A percentile compares a stretch with the other conserved stretches of the same genome.
Conservation (phyloP, 805 yeast genomes). For the Nakazawaea ambrosiae region DNA sequence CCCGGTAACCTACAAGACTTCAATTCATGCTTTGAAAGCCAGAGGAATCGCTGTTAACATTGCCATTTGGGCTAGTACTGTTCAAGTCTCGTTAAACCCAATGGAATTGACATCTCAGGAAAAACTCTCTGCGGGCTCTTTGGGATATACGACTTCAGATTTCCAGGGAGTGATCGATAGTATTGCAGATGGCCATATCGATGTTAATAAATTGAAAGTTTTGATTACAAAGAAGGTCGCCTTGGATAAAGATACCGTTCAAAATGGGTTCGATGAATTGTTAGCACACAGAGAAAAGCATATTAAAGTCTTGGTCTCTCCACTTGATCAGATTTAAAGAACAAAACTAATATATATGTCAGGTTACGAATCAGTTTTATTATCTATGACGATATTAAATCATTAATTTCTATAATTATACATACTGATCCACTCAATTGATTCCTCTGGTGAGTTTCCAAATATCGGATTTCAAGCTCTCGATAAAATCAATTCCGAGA, state of each 20-base stretch:
- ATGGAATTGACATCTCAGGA: constrained; percentile 52
- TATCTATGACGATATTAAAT: too few relatives aligned
- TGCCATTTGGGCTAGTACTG: constrained; percentile 53
- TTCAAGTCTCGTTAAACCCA: constrained; percentile 41
- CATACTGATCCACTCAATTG: too few relatives aligned
- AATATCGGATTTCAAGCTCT: constrained; percentile 38
- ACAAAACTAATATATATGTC: not conserved
- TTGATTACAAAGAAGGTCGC: constrained; percentile 49
- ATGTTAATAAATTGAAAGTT: constrained; percentile 32
- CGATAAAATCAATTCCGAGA: constrained; percentile 44
- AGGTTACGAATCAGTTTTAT: not conserved
- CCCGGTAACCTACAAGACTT: constrained; percentile 44
- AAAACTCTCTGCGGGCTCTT: constrained; percentile 50
- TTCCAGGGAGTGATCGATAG: constrained; percentile 50
- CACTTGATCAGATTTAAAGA: constrained; percentile 19
- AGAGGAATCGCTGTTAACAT: constrained; percentile 57
- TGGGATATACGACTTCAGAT: constrained; percentile 52
- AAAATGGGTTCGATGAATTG: constrained; percentile 46
- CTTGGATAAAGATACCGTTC: constrained; percentile 40
- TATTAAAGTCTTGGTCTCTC: constrained; percentile 47
- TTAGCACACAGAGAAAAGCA: constrained; percentile 46
- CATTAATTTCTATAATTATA: too few relatives aligned
- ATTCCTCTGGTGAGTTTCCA: constrained; percentile 20
- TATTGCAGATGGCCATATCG: constrained; percentile 38
- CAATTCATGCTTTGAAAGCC: constrained; percentile 40